phyloP scores from a whole-genome alignment of 805 yeast species.

The Lipomyces starkeyi region DNA sequence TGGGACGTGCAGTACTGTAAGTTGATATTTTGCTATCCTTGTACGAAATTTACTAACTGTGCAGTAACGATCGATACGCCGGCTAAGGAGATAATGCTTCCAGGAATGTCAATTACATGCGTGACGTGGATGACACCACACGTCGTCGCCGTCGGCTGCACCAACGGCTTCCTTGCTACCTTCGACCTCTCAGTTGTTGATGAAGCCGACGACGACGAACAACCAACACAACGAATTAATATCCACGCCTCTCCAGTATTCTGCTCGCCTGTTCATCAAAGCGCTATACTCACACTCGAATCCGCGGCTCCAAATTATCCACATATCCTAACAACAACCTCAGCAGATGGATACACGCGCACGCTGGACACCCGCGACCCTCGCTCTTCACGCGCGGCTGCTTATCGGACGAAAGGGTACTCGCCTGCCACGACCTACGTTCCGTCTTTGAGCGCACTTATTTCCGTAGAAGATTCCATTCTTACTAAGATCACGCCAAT shows the following conservation, averaged over 20 bases:
- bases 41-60: neutral
- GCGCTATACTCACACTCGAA: constrained; percentile 11
- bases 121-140: constrained; percentile 28
- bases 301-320: constrained; percentile 12
- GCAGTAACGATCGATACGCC: constrained; percentile 14
- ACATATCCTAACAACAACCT: constrained; percentile 19
- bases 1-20: neutral
- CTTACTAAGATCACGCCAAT: constrained; percentile 9
- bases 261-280: constrained; percentile 25
- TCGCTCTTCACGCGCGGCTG: constrained; percentile 11
- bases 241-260: constrained; percentile 15
- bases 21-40: neutral
- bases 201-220: constrained; percentile 4
- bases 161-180: constrained; percentile 32
- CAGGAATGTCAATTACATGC: constrained; percentile 27
- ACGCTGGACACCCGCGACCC: constrained; percentile 30
- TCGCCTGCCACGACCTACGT: neutral
- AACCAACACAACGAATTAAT: neutral
- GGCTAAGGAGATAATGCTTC: constrained; percentile 19
- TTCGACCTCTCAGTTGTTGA: constrained; percentile 15
- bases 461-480: constrained; percentile 16
- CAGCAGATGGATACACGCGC: constrained; percentile 29
- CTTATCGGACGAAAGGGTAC: constrained; percentile 16
- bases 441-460: constrained; percentile 8
- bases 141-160: constrained; percentile 32